A percentile compares a stretch with the other conserved stretches of the same genome.
Conservation (phyloP, 2,329 filamentous ascomycete genomes). For the Neofusicoccum umdonicola region DNA sequence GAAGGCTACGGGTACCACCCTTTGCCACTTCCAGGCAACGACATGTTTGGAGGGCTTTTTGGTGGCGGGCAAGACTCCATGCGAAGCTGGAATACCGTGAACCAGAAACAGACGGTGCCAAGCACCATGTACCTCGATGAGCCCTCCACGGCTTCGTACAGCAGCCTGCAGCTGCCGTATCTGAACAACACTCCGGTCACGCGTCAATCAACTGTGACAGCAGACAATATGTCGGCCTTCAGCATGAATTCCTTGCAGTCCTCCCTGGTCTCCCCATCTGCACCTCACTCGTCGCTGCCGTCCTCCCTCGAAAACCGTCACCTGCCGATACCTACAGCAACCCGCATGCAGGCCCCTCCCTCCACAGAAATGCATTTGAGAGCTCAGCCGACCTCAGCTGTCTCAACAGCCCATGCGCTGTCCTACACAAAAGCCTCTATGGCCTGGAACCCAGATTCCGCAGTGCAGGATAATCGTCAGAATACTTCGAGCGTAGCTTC, state of each 20-base stretch:
- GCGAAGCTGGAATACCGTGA: neutral
- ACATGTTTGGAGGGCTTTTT: neutral
- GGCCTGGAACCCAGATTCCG: conserved; percentile 24
- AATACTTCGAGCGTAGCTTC: neutral
- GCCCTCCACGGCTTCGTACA: conserved; percentile 1
- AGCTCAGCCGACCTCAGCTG: neutral
- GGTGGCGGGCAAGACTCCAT: neutral
- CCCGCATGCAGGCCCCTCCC: neutral
- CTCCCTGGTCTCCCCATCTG: neutral
- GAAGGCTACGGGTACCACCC: conserved; percentile 16
- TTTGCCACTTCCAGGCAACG: neutral
- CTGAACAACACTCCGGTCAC: conserved; percentile 1
- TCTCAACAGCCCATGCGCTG: neutral
- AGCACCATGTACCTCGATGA: conserved; percentile 4
- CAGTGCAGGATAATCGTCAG: neutral
- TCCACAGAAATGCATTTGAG: neutral
- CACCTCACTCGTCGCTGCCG: neutral
- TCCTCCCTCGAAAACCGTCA: conserved; percentile 6
- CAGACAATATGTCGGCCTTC: conserved; percentile 16
- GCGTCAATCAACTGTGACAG: neutral
- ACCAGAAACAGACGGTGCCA: conserved; percentile 6
- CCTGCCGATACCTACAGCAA: conserved; percentile 12
- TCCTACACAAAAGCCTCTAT: conserved; percentile 25
- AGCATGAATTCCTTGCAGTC: conserved; percentile 17
- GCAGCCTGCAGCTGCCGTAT: conserved; percentile 6